Evolutionary conservation across 2,329 filamentous ascomycete genomes (phyloP).

Genomic region (Lachnum nothofagi): DNA sequence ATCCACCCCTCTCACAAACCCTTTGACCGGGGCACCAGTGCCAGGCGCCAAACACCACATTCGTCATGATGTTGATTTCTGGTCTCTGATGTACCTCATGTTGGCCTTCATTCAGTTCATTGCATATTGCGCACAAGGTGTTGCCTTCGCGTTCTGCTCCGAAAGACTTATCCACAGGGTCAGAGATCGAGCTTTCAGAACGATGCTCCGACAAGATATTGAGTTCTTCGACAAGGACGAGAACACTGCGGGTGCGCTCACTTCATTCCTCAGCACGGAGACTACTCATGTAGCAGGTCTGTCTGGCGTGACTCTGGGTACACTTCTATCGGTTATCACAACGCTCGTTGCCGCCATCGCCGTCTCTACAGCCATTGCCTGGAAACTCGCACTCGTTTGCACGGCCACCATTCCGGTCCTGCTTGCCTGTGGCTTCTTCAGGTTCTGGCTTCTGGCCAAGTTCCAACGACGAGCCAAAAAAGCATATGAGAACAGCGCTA

Average conservation of each 20-base stretch:
- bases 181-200: constrained; percentile 74
- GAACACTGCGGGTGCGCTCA: constrained; percentile 83
- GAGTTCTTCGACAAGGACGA: constrained; percentile 85
- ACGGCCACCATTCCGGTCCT: constrained; percentile 73
- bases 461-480: constrained; percentile 76
- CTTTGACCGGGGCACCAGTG: constrained; percentile 41
- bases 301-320: constrained; percentile 81
- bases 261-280: constrained; percentile 82
- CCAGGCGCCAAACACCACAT: constrained; percentile 37
- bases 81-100: constrained; percentile 84
- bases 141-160: constrained; percentile 79
- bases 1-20: constrained; percentile 40
- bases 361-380: constrained; percentile 69
- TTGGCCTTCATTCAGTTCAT: constrained; percentile 70
- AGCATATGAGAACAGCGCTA: constrained; percentile 74
- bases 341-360: constrained; percentile 72
- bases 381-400: constrained; percentile 83
- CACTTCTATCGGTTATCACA: constrained; percentile 72
- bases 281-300: constrained; percentile 85
- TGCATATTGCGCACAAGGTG: constrained; percentile 62
- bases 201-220: constrained; percentile 89
- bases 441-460: constrained; percentile 76
- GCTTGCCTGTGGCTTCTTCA: constrained; percentile 76
- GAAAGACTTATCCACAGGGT: constrained; percentile 79
- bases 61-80: constrained; percentile 72